These are phyloP conservation scores for Penicillium thymicola DNA, from an alignment of 2,329 filamentous ascomycete species.

Conservation along the genomic window DNA sequence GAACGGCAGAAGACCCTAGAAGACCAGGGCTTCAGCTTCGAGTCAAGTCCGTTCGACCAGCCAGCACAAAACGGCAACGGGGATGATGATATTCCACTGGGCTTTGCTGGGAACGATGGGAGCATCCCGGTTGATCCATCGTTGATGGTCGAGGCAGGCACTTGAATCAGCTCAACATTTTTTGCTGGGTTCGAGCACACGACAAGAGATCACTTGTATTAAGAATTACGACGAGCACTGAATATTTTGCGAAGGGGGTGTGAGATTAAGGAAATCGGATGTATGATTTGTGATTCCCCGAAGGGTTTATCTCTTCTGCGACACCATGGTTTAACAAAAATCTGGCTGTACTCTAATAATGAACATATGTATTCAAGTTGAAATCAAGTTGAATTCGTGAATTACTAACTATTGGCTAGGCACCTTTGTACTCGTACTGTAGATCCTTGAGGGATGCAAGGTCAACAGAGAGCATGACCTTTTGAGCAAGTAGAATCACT, in stretches of 20 bases:
- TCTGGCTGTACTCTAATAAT: conserved; percentile 5
- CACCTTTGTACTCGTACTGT: conserved; percentile 44
- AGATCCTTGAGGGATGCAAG: conserved; percentile 37
- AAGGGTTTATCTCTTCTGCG: conserved; percentile 4
- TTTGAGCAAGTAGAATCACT: conserved; percentile 31
- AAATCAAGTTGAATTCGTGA: background rate
- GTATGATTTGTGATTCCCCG: conserved; percentile 10
- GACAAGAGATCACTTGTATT: background rate
- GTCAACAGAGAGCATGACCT: conserved; percentile 40
- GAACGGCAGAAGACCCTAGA: conserved; percentile 46
- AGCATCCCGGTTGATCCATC: conserved; percentile 46
- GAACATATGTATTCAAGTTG: background rate
- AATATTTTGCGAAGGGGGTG: background rate
- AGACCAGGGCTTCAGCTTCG: conserved; percentile 44
- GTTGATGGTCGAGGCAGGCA: conserved; percentile 21
- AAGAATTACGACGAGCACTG: background rate
- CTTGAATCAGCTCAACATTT: background rate
- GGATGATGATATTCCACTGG: background rate
- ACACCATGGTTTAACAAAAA: conserved; percentile 1
- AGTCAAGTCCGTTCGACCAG: conserved; percentile 7
- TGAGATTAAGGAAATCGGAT: too few species aligned
- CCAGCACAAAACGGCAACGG: background rate
- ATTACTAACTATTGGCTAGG: conserved; percentile 20
- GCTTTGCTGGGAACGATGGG: conserved; percentile 8
- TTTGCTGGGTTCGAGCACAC: background rate